phyloP scores from a whole-genome alignment of 208 protist species.

The Polymyxa betae region DNA sequence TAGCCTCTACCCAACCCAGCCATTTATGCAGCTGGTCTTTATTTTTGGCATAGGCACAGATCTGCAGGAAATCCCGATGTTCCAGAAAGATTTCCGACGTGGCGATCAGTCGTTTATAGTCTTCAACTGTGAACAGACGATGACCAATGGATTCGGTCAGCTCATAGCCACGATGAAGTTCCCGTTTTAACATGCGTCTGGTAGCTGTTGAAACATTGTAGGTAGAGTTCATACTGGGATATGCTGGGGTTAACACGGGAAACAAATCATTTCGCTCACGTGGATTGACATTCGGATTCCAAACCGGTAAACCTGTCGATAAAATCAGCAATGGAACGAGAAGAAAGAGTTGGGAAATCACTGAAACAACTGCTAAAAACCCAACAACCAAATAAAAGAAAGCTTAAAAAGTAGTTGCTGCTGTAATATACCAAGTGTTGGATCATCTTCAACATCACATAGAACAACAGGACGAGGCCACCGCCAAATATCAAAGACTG shows the following conservation, averaged over 20 bases:
- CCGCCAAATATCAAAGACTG: slow-evolving; percentile 82
- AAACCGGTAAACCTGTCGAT: slow-evolving; percentile 58
- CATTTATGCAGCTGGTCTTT: slow-evolving; percentile 43
- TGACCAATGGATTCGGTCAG: neutral
- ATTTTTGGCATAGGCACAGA: neutral
- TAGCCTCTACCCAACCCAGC: slow-evolving; percentile 20
- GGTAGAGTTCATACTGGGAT: slow-evolving; percentile 94
- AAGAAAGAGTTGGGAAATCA: neutral
- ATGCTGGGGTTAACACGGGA: slow-evolving; percentile 95
- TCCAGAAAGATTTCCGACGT: slow-evolving; percentile 19
- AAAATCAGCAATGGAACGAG: too few relatives aligned
- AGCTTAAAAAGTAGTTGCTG: neutral
- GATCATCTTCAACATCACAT: neutral
- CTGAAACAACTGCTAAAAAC: neutral
- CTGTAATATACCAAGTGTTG: neutral
- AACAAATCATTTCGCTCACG: slow-evolving; percentile 88
- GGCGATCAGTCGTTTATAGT: neutral
- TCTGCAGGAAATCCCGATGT: slow-evolving; percentile 5
- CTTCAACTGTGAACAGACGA: neutral
- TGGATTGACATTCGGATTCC: slow-evolving; percentile 72
- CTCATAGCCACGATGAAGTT: slow-evolving; percentile 84
- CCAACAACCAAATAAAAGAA: too few relatives aligned
- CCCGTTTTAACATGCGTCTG: slow-evolving; percentile 85
- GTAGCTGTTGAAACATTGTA: slow-evolving; percentile 93
- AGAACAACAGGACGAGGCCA: slow-evolving; percentile 48